Evolutionary conservation across 1,284 basidiomycete genomes (phyloP).

Genomic region (Phylloporus sp.): DNA sequence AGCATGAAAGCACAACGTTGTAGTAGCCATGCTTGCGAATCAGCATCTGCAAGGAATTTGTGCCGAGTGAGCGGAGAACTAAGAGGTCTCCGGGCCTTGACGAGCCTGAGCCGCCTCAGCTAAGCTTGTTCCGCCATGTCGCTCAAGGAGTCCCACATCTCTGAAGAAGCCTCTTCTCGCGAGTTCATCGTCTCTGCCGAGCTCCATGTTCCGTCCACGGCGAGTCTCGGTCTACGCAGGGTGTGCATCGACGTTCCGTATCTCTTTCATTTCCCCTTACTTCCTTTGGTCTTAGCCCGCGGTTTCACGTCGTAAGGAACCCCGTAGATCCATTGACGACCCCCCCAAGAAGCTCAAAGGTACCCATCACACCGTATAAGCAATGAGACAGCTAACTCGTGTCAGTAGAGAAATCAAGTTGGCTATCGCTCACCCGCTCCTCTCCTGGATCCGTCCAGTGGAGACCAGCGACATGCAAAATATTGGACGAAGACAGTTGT

Average conservation of each 20-base stretch:
- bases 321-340: slow-evolving; percentile 39
- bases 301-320: slow-evolving; percentile 54
- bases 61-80: not conserved
- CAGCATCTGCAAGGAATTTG: not conserved
- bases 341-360: slow-evolving; percentile 55
- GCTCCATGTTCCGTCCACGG: slow-evolving; percentile 63
- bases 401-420: slow-evolving; percentile 64
- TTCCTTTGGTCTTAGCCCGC: slow-evolving; percentile 28
- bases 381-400: slow-evolving; percentile 2
- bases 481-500: slow-evolving; percentile 66
- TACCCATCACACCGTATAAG: slow-evolving; percentile 26
- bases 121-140: slow-evolving; percentile 20
- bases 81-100: not conserved
- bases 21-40: slow-evolving; percentile 6
- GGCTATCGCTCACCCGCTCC: slow-evolving; percentile 63
- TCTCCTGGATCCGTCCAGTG: slow-evolving; percentile 60
- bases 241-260: slow-evolving; percentile 38
- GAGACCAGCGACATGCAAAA: slow-evolving; percentile 70
- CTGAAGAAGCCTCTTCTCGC: slow-evolving; percentile 20
- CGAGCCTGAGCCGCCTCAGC: not conserved
- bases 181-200: slow-evolving; percentile 61
- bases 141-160: slow-evolving; percentile 13
- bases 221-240: slow-evolving; percentile 58
- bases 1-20: slow-evolving; percentile 5
- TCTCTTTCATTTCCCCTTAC: slow-evolving; percentile 3